Evolutionary conservation across 768 basidiomycete species (phyloP), one percentile per base, ranked within the genome.

Genomic region (Paxillus ammoniavirescens): DNA sequence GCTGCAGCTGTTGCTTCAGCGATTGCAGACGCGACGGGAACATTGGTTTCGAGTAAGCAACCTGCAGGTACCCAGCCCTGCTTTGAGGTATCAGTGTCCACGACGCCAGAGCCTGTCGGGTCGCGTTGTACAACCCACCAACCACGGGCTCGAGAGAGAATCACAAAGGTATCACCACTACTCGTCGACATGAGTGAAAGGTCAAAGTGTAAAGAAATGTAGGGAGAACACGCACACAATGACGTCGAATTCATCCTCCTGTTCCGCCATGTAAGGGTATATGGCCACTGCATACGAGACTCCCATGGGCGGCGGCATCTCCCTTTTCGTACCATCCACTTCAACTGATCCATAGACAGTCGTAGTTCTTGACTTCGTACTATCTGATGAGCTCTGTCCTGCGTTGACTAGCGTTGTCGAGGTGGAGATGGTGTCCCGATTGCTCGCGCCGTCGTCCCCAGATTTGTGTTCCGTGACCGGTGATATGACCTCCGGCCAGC

Each of bases 41-140:
- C 86, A 47, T 86, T 89, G 6, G 92, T 93, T 71, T 99, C 96
- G 36, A 98, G 81, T 13, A 99, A 77, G 68, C 96, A 99, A 33
- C 96, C 96, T 5, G 96, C 95, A 38, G 96, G 96, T 3, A 99
- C 95, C 96, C 96, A 98, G 50, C 94, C 93, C 64, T 94, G 93
- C 67, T 89, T 89, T 41, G 79, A 76, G 26, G 84, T 77, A 57
- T 93, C 91, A 14, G 84, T 76, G 63, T 87, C 88, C 28, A 92
- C 84, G 18, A 84, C 70, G 9, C 93, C 92, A 3, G 86, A 80
- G 5, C 94, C 94, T 35, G 83, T 84, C 30, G 89, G 89, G 70
- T 99, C 97, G 33, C 91, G 86, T 66, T 98, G 95, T 4, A 98
- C 97, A 33, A 98, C 91, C 93, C 96, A 99, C 97, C 97, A 99